phyloP scores from a whole-genome alignment of 1,139 yeast species.

The Saccharomycopsis hybrid region DNA sequence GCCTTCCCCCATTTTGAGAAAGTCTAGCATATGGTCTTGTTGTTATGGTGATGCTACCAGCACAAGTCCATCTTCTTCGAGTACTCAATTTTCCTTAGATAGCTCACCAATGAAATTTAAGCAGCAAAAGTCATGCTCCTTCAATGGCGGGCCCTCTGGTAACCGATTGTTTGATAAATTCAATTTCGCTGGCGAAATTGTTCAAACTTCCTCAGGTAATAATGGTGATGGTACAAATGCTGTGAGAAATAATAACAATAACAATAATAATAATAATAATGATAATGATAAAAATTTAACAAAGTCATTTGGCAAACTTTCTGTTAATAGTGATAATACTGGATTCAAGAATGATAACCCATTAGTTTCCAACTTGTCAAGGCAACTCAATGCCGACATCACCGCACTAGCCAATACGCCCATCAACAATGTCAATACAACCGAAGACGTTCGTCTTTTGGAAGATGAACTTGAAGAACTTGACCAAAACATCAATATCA shows the following conservation, averaged over 20 bases:
- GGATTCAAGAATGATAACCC: not conserved
- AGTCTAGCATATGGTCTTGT: constrained; percentile 17
- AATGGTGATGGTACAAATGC: too few relatives aligned
- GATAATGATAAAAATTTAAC: not conserved
- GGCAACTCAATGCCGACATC: not conserved
- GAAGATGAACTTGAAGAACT: constrained; percentile 23
- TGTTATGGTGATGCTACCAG: constrained; percentile 14
- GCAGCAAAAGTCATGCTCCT: not conserved
- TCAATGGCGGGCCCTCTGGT: not conserved
- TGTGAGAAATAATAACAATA: too few relatives aligned
- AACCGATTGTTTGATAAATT: constrained; percentile 2
- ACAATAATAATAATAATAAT: too few relatives aligned
- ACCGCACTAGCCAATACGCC: not conserved
- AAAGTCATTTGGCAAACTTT: not conserved
- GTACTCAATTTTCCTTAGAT: too few relatives aligned
- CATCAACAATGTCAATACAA: too few relatives aligned
- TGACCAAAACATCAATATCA: constrained; percentile 38
- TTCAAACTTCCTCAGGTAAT: not conserved
- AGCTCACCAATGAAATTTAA: too few relatives aligned
- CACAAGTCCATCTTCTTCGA: not conserved
- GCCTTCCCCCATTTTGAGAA: constrained; percentile 28
- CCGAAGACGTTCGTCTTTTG: not conserved
- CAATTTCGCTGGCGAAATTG: constrained; percentile 4
- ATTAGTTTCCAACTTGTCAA: not conserved
- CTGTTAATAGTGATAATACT: not conserved